Evolutionary conservation across 176 grass and related monocot genomes (phyloP), one percentile per base, ranked within the genome.

Genomic region (Juncus inflexus): DNA sequence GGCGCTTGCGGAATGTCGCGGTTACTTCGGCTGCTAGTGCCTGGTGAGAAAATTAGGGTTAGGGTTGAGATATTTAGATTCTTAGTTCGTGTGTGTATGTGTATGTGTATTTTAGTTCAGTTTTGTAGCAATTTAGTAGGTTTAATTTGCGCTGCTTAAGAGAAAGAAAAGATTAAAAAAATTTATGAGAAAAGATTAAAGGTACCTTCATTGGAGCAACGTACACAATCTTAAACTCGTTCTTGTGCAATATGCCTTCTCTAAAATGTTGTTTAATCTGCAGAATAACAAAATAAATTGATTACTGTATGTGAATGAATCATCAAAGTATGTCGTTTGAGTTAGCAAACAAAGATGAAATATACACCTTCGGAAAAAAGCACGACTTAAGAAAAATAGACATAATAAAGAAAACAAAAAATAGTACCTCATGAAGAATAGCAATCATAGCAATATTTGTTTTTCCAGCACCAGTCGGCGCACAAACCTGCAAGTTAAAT

Each of bases 391-490:
- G n/a, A 1, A 28, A 28, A 28, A 28, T 1, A 28, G 1, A 28
- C 19, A 28, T 28, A 28, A 28, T 28, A 28, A 28, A 28, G n/a
- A 45, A 45, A 45, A 45, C 42, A 9, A 57, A 39, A 14, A 63
- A 41, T 28, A 45, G 15, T 76, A 91, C 92, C 87, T 96, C 92
- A 74, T 96, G 92, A 72, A 96, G 92, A 79, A 96, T 70, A 67
- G 92, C 79, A 77, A 96, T 91, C 92, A 96, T 96, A 51, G 92
- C 92, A 72, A 96, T 96, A 52, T 96, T 96, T 56, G 92, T 96
- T 86, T 96, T 96, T 40, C 92, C 92, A 88, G 92, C 92, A 83
- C 92, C 92, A 61, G 92, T 96, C 8, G 92, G 92, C 62, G 92
- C 87, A 81, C 87, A 96, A 83, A 96, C 92, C 92, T 96, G 82